These are phyloP conservation scores for Phytophthora colocasiae DNA, from an alignment of 352 stramenopile genomes.

Conservation along the genomic window DNA sequence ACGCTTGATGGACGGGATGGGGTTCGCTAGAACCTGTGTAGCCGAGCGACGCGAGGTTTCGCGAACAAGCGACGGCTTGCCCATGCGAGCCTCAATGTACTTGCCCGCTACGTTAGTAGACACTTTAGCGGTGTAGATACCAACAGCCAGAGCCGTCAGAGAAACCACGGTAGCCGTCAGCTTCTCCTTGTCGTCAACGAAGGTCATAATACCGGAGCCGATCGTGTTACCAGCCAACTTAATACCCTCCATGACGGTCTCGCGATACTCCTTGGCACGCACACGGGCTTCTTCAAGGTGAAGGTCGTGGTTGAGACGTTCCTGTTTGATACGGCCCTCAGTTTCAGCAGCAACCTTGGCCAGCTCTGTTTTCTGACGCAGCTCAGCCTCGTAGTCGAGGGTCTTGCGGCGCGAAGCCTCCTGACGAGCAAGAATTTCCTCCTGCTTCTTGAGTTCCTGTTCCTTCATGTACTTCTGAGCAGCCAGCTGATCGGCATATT, in stretches of 20 bases:
- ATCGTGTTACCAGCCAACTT: conserved; percentile 95
- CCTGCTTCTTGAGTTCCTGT: conserved; percentile 98
- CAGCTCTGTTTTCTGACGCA: conserved; percentile 95
- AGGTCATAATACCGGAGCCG: conserved; percentile 93
- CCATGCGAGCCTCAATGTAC: conserved; percentile 96
- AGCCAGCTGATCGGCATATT: conserved; percentile 97
- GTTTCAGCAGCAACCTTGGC: conserved; percentile 96
- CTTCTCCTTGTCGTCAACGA: conserved; percentile 96
- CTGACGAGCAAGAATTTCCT: conserved; percentile 96
- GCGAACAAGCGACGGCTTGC: conserved; percentile 97
- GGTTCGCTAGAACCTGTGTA: conserved; percentile 84
- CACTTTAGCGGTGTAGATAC: conserved; percentile 96
- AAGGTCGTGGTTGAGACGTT: conserved; percentile 98
- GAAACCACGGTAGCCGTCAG: conserved; percentile 95
- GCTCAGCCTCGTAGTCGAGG: conserved; percentile 97
- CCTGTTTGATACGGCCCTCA: conserved; percentile 95
- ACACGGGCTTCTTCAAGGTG: conserved; percentile 96
- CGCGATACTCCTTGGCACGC: conserved; percentile 90
- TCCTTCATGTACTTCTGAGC: conserved; percentile 96
- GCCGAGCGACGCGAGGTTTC: conserved; percentile 95
- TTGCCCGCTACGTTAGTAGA: conserved; percentile 93
- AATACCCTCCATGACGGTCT: conserved; percentile 97
- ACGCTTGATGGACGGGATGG: conserved; percentile 89
- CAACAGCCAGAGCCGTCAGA: conserved; percentile 94
- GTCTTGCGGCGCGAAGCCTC: conserved; percentile 97